These are phyloP conservation scores for Pseudogymnoascus sp. DNA, from an alignment of 2,329 filamentous ascomycete species.

Conservation along the genomic window DNA sequence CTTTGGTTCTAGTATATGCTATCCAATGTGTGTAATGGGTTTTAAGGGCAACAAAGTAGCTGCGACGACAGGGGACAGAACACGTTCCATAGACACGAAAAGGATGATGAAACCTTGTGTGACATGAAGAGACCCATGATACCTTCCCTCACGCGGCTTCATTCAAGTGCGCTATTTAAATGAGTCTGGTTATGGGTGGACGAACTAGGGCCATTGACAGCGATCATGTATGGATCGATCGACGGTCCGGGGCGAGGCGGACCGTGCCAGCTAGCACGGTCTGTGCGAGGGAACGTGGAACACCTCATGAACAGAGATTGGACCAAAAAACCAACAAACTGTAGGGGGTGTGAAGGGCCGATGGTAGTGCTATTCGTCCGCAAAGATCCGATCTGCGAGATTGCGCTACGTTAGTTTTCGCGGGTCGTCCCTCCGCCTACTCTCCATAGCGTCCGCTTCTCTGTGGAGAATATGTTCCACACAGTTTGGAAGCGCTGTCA, in stretches of 20 bases:
- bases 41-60: background rate
- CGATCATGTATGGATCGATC: background rate
- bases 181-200: background rate
- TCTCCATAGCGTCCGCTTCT: background rate
- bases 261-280: background rate
- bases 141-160: background rate
- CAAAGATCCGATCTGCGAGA: background rate
- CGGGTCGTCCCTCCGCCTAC: background rate
- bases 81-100: background rate
- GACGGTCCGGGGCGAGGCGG: background rate
- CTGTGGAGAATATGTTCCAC: too few species aligned
- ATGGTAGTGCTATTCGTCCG: background rate
- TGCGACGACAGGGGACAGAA: background rate
- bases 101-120: background rate
- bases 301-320: background rate
- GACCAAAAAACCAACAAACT: background rate
- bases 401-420: background rate
- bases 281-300: background rate
- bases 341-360: background rate
- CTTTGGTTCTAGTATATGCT: too few species aligned
- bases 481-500: too few species aligned
- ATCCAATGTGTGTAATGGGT: background rate
- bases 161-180: background rate
- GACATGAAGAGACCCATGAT: background rate
- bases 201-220: background rate